Evolutionary conservation across 306 rosid species (phyloP), one percentile per base, ranked within the genome.

Genomic region (Trifolium dubium): DNA sequence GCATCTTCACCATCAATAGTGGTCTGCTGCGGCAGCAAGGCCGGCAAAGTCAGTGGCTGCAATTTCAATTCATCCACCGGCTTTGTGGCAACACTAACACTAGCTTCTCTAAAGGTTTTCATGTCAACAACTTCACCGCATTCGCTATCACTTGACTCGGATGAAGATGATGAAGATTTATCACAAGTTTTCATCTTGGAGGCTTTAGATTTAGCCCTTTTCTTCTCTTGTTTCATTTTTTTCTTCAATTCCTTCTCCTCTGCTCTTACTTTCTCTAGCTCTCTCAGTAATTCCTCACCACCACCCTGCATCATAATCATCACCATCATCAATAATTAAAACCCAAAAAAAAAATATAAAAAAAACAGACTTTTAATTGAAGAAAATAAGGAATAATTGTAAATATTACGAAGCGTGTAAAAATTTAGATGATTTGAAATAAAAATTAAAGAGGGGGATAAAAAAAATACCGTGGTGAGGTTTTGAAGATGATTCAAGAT

Each of bases 71-170:
- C 55, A 43, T 71, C 63, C 17, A 73, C 63, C 0, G 71, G 28
- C 67, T 86, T 64, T 55, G 85, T 82, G 13, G 74, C 61, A 74
- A 68, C 79, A 66, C 65, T 61, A 50, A 74, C 79, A 63, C 68
- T 63, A 64, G 73, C 71, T 77, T 80, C 75, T 79, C 79, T 79
- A 19, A 69, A 51, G 80, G 73, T 15, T 34, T 67, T 79, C 85
- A 74, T 85, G 79, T 87, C 81, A 64, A 81, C 82, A 40, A 69
- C 81, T 64, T 87, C 74, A 23, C 40, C 87, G 40, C 96, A 73
- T 13, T 95, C 92, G 3, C 85, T 79, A 54, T 84, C 96, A 53
- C 97, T 89, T 8, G 96, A 91, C 78, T 86, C 97, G 2, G 96
- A 91, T 83, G 92, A 93, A 5, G 90, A 87, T 1, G 90, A 87